Percentiles rank a stretch among this genome's conserved stretches.
These are phyloP conservation scores for Gossypium rotundifolium DNA, from an alignment of 345 rosid genomes.

Conservation along the genomic window DNA sequence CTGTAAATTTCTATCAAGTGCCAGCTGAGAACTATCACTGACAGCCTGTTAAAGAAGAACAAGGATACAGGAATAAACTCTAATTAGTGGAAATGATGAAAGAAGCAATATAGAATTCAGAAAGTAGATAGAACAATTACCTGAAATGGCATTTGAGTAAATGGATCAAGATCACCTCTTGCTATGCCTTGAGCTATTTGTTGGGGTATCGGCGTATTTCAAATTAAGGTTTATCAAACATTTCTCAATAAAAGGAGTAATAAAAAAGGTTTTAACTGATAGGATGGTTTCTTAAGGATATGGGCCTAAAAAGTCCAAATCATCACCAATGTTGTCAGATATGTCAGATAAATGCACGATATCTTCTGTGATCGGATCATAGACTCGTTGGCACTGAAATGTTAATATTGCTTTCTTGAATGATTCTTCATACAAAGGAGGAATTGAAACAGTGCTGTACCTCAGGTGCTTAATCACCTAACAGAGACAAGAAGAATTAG, in stretches of 20 bases:
- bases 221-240: conserved; percentile 40
- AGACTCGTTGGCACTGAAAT: conserved; percentile 89
- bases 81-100: background rate
- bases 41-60: conserved; percentile 37
- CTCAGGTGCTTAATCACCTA: conserved; percentile 91
- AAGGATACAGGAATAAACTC: background rate
- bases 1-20: conserved; percentile 20
- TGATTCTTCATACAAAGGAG: conserved; percentile 81
- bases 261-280: background rate
- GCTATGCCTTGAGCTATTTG: conserved; percentile 83
- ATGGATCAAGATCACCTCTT: conserved; percentile 82
- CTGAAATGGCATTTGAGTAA: conserved; percentile 73
- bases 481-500: background rate
- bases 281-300: conserved; percentile 55
- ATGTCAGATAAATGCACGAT: conserved; percentile 47
- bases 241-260: conserved; percentile 3
- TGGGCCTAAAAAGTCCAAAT: conserved; percentile 84
- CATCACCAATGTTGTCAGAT: conserved; percentile 40
- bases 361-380: conserved; percentile 56
- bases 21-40: conserved; percentile 27
- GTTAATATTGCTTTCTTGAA: conserved; percentile 81
- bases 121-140: conserved; percentile 28
- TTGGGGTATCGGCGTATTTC: conserved; percentile 53
- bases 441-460: conserved; percentile 66
- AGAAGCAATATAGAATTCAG: background rate